Conservation (phyloP, 257 asterid genomes). For the Nicotiana obtusifolia region DNA sequence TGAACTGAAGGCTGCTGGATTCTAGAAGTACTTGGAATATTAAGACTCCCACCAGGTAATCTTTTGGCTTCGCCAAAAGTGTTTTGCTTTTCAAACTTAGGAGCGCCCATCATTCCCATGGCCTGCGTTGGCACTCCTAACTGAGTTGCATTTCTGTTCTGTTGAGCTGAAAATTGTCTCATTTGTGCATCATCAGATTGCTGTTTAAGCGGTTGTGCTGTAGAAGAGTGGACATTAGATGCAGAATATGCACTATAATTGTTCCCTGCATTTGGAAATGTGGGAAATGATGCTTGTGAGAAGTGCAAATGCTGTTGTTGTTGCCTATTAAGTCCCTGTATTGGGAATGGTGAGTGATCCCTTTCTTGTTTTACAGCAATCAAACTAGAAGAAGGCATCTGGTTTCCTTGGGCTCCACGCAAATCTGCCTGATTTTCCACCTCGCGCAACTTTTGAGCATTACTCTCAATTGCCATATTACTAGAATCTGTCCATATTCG, state of each 20-base stretch:
- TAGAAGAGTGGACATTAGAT: constrained; percentile 34
- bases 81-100: constrained; percentile 57
- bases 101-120: constrained; percentile 38
- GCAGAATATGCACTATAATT: constrained; percentile 55
- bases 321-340: constrained; percentile 67
- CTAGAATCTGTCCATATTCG: constrained; percentile 36
- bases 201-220: constrained; percentile 44
- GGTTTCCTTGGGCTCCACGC: constrained; percentile 45
- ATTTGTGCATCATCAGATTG: constrained; percentile 58
- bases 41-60: constrained; percentile 34
- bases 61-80: constrained; percentile 50
- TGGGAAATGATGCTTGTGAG: constrained; percentile 51
- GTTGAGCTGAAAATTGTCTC: constrained; percentile 61
- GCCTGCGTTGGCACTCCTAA: constrained; percentile 44
- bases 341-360: constrained; percentile 51
- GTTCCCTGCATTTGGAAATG: constrained; percentile 49
- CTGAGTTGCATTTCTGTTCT: constrained; percentile 39
- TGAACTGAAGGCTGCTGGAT: constrained; percentile 39
- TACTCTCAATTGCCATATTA: constrained; percentile 36
- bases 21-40: constrained; percentile 32
- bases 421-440: constrained; percentile 49
- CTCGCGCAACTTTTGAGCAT: constrained; percentile 38
- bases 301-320: constrained; percentile 56
- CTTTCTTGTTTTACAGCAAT: constrained; percentile 53
- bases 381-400: constrained; percentile 36